These are phyloP conservation scores for Aristolochia fimbriata DNA, from an alignment of 164 flowering plant species.

Conservation along the genomic window DNA sequence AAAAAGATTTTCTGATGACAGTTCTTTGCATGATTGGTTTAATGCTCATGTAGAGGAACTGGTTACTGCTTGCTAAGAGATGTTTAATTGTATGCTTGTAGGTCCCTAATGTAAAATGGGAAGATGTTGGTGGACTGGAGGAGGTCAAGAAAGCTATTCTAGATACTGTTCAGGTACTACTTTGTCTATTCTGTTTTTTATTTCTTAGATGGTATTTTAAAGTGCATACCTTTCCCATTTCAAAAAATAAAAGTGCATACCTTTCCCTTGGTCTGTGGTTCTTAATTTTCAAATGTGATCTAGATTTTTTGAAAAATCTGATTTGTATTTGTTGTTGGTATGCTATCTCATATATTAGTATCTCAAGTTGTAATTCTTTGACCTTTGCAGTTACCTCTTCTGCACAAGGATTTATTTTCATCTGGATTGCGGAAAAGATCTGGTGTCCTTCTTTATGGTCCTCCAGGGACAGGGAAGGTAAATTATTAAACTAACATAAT, in stretches of 20 bases:
- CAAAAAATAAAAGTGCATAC: too few relatives aligned
- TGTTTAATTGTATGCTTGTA: constrained; percentile 15
- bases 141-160: constrained; percentile 87
- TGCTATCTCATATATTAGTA: neutral
- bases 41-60: neutral
- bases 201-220: neutral
- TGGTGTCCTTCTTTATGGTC: constrained; percentile 97
- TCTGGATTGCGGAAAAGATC: constrained; percentile 94
- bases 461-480: constrained; percentile 98
- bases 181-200: neutral
- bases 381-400: constrained; percentile 68
- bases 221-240: too few relatives aligned
- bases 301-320: neutral
- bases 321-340: neutral
- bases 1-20: neutral
- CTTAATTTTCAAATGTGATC: neutral
- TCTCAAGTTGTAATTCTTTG: neutral
- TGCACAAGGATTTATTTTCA: constrained; percentile 86
- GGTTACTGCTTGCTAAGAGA: constrained; percentile 2
- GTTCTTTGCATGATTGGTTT: neutral
- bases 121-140: constrained; percentile 98
- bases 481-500: neutral
- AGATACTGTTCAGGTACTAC: constrained; percentile 86
- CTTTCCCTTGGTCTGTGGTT: too few relatives aligned
- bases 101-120: constrained; percentile 97